Evolutionary conservation across 192 early-diverging fungal species (phyloP), one percentile per base, ranked within the genome.

Genomic region (Podila verticillata): DNA sequence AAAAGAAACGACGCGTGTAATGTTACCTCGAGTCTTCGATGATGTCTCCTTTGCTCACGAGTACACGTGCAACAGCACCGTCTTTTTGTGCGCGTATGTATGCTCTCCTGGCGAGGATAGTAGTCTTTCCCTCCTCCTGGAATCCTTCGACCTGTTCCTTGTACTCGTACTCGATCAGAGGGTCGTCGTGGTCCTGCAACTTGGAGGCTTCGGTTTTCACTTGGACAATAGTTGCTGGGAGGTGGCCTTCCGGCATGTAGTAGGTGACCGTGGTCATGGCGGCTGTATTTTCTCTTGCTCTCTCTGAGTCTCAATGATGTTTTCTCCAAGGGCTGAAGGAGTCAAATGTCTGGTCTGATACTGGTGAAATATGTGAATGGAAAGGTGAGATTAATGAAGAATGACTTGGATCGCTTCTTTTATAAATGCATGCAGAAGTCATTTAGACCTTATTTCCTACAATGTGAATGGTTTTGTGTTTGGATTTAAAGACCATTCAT

Each of bases 91-190:
- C 69, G 31, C 69, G 70, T 29, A 80, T 68, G 15, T 72, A 65
- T 17, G 65, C 70, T 62, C 77, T 67, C 7, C 66, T 35, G 12
- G 70, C 69, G 3, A 68, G 65, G 28, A 57, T 13, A 0, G 77
- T 62, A 4, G 60, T 68, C 32, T 48, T 48, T 15, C 61, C 77
- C 0, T 80, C 77, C 22, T 72, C 70, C 1, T 66, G 49, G 56
- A 72, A 80, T 2, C 77, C 77, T 30, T 72, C 39, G 57, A 72
- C 70, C 24, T 68, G 19, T 28, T 72, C 77, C 17, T 12, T 64
- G 47, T 80, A 80, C 29, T 80, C 77, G 29, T 72, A 80, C 31
- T 80, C 70, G 24, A 80, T 63, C 48, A 80, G 34, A n/a, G 61
- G 65, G 31, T 80, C 77, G n/a, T 61, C 77, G 26, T 72, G 57